Percentiles rank a stretch among this genome's conserved stretches.
phyloP scores from a whole-genome alignment of 2,329 filamentous ascomycete genomes.

The Pseudogymnoascus sp. region DNA sequence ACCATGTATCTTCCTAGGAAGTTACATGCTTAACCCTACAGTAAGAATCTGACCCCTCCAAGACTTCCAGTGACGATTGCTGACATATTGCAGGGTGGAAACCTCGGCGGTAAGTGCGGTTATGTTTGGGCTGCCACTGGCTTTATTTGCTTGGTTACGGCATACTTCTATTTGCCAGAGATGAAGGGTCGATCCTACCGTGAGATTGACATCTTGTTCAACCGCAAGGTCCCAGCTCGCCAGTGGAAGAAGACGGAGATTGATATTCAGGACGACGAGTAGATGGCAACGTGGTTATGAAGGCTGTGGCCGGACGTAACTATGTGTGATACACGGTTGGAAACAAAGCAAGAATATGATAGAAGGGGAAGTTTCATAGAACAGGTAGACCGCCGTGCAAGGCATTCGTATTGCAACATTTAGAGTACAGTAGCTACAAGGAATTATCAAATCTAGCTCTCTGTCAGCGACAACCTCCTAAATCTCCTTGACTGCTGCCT shows the following conservation, averaged over 20 bases:
- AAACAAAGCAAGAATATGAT: no score
- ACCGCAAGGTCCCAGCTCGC: constrained; percentile 28
- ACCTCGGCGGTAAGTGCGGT: neutral
- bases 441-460: no score
- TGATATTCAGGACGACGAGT: constrained; percentile 55
- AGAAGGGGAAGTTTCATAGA: no score
- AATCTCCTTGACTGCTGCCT: no score
- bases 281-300: constrained; percentile 26
- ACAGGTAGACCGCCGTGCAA: no score
- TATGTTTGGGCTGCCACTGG: neutral
- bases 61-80: constrained; percentile 13
- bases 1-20: constrained; percentile 55
- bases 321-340: no score
- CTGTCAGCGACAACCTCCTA: no score
- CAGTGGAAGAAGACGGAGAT: constrained; percentile 44
- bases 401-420: no score
- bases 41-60: constrained; percentile 25
- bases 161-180: constrained; percentile 35
- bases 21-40: constrained; percentile 51
- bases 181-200: constrained; percentile 40
- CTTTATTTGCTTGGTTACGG: constrained; percentile 15
- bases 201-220: constrained; percentile 43
- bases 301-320: no score
- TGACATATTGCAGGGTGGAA: constrained; percentile 21
- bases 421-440: no score